A percentile compares a stretch with the other conserved stretches of the same genome.
Conservation (phyloP, 208 protist genomes). For the Leishmania aethiopica region DNA sequence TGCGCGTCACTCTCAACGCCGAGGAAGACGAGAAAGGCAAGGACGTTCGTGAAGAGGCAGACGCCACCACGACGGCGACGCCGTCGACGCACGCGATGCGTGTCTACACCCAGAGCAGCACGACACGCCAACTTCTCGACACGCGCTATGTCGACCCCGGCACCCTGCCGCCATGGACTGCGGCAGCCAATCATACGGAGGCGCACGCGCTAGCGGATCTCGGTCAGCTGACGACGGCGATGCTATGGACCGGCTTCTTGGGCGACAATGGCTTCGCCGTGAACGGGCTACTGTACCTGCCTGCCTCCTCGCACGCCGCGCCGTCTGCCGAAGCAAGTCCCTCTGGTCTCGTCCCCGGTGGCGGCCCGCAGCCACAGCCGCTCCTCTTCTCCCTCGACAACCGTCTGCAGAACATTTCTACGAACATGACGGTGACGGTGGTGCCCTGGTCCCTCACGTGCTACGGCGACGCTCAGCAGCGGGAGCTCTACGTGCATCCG, state of each 20-base stretch:
- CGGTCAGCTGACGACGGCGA: slow-evolving; percentile 47
- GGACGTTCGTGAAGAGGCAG: slow-evolving; percentile 6
- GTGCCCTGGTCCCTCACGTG: slow-evolving; percentile 43
- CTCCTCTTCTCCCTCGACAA: slow-evolving; percentile 39
- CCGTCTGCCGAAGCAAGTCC: neutral
- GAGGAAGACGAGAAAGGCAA: slow-evolving; percentile 30
- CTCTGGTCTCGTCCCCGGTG: neutral
- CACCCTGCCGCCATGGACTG: neutral
- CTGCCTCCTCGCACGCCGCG: slow-evolving; percentile 14
- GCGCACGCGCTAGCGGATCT: slow-evolving; percentile 22
- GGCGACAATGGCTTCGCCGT: slow-evolving; percentile 43
- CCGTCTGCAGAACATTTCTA: slow-evolving; percentile 23
- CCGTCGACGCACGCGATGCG: slow-evolving; percentile 25
- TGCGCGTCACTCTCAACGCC: slow-evolving; percentile 41
- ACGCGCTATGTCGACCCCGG: slow-evolving; percentile 43
- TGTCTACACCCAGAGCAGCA: slow-evolving; percentile 54
- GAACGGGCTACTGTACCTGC: slow-evolving; percentile 60
- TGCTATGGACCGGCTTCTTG: slow-evolving; percentile 72
- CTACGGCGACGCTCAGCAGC: slow-evolving; percentile 20
- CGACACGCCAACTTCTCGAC: slow-evolving; percentile 46
- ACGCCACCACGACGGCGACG: slow-evolving; percentile 2
- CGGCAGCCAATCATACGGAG: neutral
- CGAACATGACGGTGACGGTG: slow-evolving; percentile 24
- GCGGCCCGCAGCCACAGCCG: slow-evolving; percentile 15
- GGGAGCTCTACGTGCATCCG: no score